These are phyloP conservation scores for Ogataea hybrid DNA, from an alignment of 1,139 yeast species.

Conservation along the genomic window DNA sequence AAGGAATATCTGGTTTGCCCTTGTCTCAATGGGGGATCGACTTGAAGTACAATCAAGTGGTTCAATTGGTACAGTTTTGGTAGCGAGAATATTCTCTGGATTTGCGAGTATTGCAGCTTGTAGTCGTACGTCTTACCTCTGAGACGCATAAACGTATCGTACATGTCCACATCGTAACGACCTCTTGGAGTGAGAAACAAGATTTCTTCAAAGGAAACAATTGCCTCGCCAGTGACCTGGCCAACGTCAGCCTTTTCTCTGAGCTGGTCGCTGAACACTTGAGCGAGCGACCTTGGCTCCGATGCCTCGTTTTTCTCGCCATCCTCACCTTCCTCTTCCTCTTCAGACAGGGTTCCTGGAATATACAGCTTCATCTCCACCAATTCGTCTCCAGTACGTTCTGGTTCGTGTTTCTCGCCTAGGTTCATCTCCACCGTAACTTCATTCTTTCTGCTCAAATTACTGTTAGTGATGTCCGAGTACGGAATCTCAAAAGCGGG, in stretches of 20 bases:
- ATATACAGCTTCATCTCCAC: slow-evolving; percentile 92
- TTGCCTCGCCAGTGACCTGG: slow-evolving; percentile 94
- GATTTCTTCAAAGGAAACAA: slow-evolving; percentile 88
- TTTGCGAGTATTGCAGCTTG: slow-evolving; percentile 87
- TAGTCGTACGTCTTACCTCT: slow-evolving; percentile 98
- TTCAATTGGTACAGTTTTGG: slow-evolving; percentile 95
- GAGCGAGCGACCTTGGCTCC: slow-evolving; percentile 69
- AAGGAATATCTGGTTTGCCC: slow-evolving; percentile 98
- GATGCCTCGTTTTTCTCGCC: slow-evolving; percentile 33
- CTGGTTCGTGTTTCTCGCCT: slow-evolving; percentile 53
- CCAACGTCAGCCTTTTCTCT: slow-evolving; percentile 97
- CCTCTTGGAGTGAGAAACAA: slow-evolving; percentile 97
- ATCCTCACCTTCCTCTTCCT: slow-evolving; percentile 38
- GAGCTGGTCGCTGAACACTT: slow-evolving; percentile 82
- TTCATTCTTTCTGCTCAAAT: slow-evolving; percentile 88
- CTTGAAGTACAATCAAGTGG: slow-evolving; percentile 81
- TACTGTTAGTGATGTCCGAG: slow-evolving; percentile 75
- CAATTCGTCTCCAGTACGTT: slow-evolving; percentile 86
- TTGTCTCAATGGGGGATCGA: slow-evolving; percentile 91
- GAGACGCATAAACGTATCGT: slow-evolving; percentile 79
- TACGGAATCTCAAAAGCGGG: slow-evolving; percentile 94
- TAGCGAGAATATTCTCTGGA: slow-evolving; percentile 84
- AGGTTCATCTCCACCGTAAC: slow-evolving; percentile 85
- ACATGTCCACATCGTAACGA: slow-evolving; percentile 96
- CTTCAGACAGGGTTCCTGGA: slow-evolving; percentile 70